Conservation (phyloP, 805 yeast genomes). For the Kurtzmaniella cleridarum region DNA sequence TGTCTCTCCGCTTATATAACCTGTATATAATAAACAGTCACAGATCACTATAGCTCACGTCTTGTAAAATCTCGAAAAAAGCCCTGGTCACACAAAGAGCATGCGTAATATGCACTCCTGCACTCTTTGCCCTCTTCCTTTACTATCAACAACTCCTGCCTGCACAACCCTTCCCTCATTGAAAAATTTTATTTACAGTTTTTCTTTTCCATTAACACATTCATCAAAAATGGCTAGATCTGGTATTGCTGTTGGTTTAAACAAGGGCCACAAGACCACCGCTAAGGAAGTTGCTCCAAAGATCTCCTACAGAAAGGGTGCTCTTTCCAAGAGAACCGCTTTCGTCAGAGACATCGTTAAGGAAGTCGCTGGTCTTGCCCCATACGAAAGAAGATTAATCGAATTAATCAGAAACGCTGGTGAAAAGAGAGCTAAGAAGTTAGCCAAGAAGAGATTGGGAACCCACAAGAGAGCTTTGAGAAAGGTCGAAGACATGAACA, state of each 20-base stretch:
- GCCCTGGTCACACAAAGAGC: not conserved
- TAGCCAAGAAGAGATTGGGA: conserved; percentile 99
- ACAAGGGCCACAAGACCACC: conserved; percentile 98
- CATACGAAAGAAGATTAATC: conserved; percentile 99
- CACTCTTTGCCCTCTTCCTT: not conserved
- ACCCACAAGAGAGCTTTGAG: conserved; percentile 99
- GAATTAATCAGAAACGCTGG: conserved; percentile 99
- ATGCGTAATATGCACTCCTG: not conserved
- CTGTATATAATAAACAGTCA: conserved; percentile 4
- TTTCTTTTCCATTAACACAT: not conserved
- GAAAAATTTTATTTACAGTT: conserved; percentile 5
- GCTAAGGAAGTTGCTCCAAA: conserved; percentile 65
- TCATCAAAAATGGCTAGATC: conserved; percentile 52
- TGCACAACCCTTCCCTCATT: conserved; percentile 5
- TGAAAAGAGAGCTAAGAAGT: conserved; percentile 99
- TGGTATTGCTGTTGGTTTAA: conserved; percentile 97
- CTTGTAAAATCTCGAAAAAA: too few species aligned
- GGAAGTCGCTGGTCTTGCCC: conserved; percentile 98
- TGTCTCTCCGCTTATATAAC: too few species aligned
- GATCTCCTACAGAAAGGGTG: conserved; percentile 95
- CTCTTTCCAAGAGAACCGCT: conserved; percentile 87
- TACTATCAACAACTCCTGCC: conserved; percentile 5
- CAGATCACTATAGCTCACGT: not conserved
- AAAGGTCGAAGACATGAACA: conserved; percentile 98
- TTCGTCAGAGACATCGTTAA: conserved; percentile 93